Percentiles rank a stretch among this genome's conserved stretches.
Evolutionary conservation across 306 rosid species (phyloP).

Genomic region (Styphnolobium japonicum): DNA sequence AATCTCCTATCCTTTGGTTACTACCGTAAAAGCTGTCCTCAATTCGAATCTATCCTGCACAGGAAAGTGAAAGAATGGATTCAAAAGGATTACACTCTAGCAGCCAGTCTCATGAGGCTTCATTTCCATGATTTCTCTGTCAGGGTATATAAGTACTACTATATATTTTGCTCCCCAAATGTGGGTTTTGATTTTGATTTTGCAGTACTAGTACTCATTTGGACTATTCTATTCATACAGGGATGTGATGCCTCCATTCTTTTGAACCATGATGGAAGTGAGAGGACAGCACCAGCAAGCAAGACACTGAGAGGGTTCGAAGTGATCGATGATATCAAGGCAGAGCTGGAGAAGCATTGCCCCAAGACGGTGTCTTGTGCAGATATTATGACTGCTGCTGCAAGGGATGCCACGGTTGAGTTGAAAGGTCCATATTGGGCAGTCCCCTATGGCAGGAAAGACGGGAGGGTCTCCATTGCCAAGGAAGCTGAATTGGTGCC

Average conservation of each 20-base stretch:
- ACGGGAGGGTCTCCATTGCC: conserved; percentile 53
- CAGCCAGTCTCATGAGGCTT: conserved; percentile 68
- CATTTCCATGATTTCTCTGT: conserved; percentile 87
- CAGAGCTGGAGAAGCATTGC: conserved; percentile 60
- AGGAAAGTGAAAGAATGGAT: conserved; percentile 55
- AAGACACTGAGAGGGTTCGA: conserved; percentile 81
- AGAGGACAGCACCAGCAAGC: conserved; percentile 60
- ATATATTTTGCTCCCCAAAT: not conserved
- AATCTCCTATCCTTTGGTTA: conserved; percentile 50
- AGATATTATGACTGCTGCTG: conserved; percentile 58
- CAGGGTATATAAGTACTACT: conserved; percentile 37
- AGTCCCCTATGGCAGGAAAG: conserved; percentile 72
- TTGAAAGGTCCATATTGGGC: conserved; percentile 77
- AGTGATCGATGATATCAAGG: conserved; percentile 77
- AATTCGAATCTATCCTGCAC: conserved; percentile 57
- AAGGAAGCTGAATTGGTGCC: conserved; percentile 65
- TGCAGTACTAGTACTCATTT: not conserved
- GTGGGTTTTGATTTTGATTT: not conserved
- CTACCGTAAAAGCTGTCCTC: conserved; percentile 60
- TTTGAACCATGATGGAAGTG: conserved; percentile 71
- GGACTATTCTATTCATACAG: conserved; percentile 25
- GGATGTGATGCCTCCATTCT: conserved; percentile 86
- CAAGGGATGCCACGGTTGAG: conserved; percentile 72
- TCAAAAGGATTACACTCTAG: conserved; percentile 49
- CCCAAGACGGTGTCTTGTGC: conserved; percentile 77